Base-by-base conservation (phyloP, 1,284 basidiomycete genomes). In the Ceratobasidium sp. region DNA sequence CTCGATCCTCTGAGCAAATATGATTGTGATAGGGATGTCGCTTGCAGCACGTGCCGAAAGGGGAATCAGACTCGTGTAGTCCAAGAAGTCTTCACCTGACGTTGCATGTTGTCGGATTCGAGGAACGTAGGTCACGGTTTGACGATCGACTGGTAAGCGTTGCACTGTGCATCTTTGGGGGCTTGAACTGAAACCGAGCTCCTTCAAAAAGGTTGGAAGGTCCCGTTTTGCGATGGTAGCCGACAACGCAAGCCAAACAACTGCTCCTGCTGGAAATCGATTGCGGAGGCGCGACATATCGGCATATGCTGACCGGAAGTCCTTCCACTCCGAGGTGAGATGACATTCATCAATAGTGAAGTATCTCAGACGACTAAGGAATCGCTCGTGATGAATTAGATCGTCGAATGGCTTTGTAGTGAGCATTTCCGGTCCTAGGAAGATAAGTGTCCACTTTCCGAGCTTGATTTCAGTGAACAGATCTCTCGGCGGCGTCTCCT, bases 11-110 rank as follows among this genome's bases (percentile, higher is more conserved):
- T 32, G 14, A 13, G 35, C 30, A n/a, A 58, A 58, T 8, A 35
- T n/a, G 9, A 58, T 32, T n/a, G 55, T 58, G 18, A 58, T 58
- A 35, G 55, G 55, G 32, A 58, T n/a, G 16, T 41, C 55, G 55
- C 5, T 38, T 32, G 30, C 16, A n/a, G 5, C 4, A 9, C 2
- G 13, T 2, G 55, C 30, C 4, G 30, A 32, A 32, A 41, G 35
- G 30, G 55, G 16, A 38, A 35, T 38, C 8, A 41, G 4, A 14
- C 26, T 8, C 7, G 55, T 16, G 16, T 35, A 35, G 18, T 35
- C 30, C 16, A 58, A 14, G 8, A 58, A n/a, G 28, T 32, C n/a
- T 2, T 38, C 9, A 28, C 18, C 30, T 3, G 47, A 49, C 7
- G 47, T 49, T 9, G 55, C 16, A 32, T 58, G 35, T 13, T 38